phyloP scores from a whole-genome alignment of 2,329 filamentous ascomycete species.

The Basipetospora sp. region DNA sequence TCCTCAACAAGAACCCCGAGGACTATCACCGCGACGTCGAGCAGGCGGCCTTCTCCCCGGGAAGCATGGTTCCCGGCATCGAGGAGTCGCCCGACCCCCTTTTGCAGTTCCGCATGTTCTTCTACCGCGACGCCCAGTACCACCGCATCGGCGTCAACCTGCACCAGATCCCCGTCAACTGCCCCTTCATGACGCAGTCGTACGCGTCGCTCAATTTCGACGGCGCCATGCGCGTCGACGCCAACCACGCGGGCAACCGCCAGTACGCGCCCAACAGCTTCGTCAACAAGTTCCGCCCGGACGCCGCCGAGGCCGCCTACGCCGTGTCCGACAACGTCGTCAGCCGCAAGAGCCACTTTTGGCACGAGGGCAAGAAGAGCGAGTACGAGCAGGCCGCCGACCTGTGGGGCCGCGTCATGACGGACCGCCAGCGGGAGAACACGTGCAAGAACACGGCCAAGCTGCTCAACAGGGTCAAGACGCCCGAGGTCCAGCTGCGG shows the following conservation, averaged over 20 bases:
- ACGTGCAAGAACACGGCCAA: slow-evolving; percentile 34
- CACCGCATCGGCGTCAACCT: slow-evolving; percentile 51
- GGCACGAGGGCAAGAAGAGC: slow-evolving; percentile 29
- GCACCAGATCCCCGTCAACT: slow-evolving; percentile 49
- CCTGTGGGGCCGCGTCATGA: slow-evolving; percentile 36
- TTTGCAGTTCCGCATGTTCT: slow-evolving; percentile 45
- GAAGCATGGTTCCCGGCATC: slow-evolving; percentile 48
- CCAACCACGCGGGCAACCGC: slow-evolving; percentile 45
- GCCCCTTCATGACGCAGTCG: slow-evolving; percentile 28
- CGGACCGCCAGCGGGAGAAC: slow-evolving; percentile 25
- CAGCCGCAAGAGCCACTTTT: slow-evolving; percentile 18
- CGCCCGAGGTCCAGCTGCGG: slow-evolving; percentile 29
- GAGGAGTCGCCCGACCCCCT: slow-evolving; percentile 48
- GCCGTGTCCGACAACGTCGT: slow-evolving; percentile 32
- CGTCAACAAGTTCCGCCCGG: slow-evolving; percentile 25
- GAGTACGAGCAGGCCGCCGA: slow-evolving; percentile 36
- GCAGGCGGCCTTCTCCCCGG: slow-evolving; percentile 51
- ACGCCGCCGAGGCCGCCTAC: slow-evolving; percentile 29
- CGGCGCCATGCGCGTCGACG: slow-evolving; percentile 54
- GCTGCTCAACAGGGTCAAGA: slow-evolving; percentile 27
- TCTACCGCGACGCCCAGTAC: slow-evolving; percentile 47
- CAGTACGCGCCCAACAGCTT: slow-evolving; percentile 42
- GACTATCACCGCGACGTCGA: slow-evolving; percentile 61
- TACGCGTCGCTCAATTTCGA: slow-evolving; percentile 61
- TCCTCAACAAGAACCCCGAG: slow-evolving; percentile 47